Evolutionary conservation across 2,329 filamentous ascomycete species (phyloP).

Genomic region (Xylariaceae sp.): DNA sequence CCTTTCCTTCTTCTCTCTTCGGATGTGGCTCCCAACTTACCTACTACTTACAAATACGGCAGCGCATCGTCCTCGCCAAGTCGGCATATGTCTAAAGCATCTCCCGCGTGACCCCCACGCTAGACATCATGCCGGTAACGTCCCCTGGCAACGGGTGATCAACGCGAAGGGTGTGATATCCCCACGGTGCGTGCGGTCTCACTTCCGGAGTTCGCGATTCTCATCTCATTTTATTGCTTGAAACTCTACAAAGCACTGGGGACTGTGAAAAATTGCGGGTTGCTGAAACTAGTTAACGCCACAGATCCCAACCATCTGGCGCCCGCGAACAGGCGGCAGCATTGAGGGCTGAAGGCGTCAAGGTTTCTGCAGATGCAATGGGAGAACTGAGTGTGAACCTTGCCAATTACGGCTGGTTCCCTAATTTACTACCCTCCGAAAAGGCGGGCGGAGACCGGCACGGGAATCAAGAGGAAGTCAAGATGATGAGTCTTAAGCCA

Average conservation of each 20-base stretch:
- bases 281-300: constrained; percentile 5
- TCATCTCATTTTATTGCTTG: neutral
- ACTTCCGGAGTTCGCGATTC: neutral
- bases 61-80: constrained; percentile 74
- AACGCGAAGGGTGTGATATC: constrained; percentile 84
- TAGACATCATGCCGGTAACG: constrained; percentile 67
- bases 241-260: neutral
- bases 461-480: constrained; percentile 2
- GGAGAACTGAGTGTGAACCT: constrained; percentile 50
- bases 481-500: neutral
- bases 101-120: constrained; percentile 52
- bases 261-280: neutral
- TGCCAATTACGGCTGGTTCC: constrained; percentile 51
- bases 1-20: no score
- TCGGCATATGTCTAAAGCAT: constrained; percentile 85
- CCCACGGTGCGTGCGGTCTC: constrained; percentile 52
- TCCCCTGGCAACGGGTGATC: constrained; percentile 93
- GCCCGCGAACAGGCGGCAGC: constrained; percentile 46
- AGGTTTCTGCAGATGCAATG: constrained; percentile 43
- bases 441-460: constrained; percentile 31
- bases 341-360: constrained; percentile 47
- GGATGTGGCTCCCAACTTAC: no score
- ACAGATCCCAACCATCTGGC: constrained; percentile 45
- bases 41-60: neutral
- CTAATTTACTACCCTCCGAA: constrained; percentile 43